phyloP scores from a whole-genome alignment of 495 filamentous ascomycete genomes.

The Opeltia flavorubescens region DNA sequence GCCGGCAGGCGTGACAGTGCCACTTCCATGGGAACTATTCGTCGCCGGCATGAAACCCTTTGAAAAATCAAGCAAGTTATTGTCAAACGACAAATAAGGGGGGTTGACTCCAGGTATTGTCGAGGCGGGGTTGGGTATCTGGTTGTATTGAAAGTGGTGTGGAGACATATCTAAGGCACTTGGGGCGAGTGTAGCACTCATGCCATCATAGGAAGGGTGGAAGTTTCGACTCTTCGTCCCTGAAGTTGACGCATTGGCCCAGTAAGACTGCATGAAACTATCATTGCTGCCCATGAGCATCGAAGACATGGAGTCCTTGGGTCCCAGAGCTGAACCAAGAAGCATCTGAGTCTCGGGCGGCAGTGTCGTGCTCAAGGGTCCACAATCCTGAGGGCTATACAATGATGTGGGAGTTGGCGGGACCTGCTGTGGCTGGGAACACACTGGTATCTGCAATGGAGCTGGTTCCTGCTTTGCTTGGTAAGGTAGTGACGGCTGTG shows the following conservation, averaged over 20 bases:
- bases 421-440: conserved; percentile 14
- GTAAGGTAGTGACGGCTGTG: conserved; percentile 7
- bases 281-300: conserved; percentile 32
- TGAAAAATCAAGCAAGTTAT: conserved; percentile 9
- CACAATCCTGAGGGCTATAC: conserved; percentile 13
- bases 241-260: conserved; percentile 20
- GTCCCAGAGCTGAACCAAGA: conserved; percentile 27
- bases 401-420: conserved; percentile 11
- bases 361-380: conserved; percentile 29
- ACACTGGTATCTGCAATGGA: conserved; percentile 16
- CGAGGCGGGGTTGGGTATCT: conserved; percentile 5
- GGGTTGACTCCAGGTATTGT: conserved; percentile 5
- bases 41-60: conserved; percentile 5
- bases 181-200: conserved; percentile 19
- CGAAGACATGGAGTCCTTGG: conserved; percentile 25
- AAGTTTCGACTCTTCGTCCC: conserved; percentile 14
- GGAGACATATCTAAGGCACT: conserved; percentile 19
- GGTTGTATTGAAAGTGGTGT: conserved; percentile 6
- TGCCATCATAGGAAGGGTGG: conserved; percentile 16
- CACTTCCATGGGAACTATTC: conserved; percentile 14
- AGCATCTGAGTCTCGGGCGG: conserved; percentile 36
- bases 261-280: conserved; percentile 18
- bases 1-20: conserved; percentile 14
- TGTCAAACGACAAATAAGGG: conserved; percentile 11
- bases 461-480: conserved; percentile 10